A percentile compares a stretch with the other conserved stretches of the same genome.
Evolutionary conservation across 2,329 filamentous ascomycete genomes (phyloP).

Genomic region (Phaeophleospora eucalypticola): DNA sequence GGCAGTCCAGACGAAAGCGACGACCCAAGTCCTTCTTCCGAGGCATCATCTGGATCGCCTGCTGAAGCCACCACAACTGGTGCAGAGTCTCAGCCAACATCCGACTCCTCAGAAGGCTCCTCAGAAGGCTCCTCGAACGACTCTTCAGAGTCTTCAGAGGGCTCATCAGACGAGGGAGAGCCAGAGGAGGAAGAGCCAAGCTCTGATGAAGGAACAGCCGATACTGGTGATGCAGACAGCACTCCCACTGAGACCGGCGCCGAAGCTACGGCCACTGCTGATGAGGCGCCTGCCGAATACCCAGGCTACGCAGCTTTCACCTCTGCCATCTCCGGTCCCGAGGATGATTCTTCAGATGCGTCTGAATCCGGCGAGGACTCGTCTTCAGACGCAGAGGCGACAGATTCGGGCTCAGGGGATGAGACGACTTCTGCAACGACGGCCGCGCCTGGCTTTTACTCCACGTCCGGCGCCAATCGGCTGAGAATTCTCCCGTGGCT

Average conservation of each 20-base stretch:
- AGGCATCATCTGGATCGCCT: no score
- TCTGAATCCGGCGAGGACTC: not conserved
- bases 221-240: not conserved
- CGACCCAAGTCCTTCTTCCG: no score
- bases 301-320: not conserved
- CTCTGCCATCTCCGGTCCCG: not conserved
- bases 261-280: not conserved
- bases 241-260: not conserved
- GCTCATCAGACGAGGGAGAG: conserved; percentile 6
- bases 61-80: not conserved
- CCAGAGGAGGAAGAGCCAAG: conserved; percentile 9
- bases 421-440: not conserved
- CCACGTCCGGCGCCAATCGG: not conserved
- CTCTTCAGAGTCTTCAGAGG: no score
- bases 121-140: no score
- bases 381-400: not conserved
- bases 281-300: not conserved
- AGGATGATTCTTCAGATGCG: not conserved
- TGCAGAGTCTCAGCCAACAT: not conserved
- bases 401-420: not conserved
- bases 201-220: conserved; percentile 1
- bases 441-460: no score
- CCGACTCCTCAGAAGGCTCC: no score
- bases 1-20: no score
- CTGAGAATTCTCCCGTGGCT: not conserved